A percentile compares a stretch with the other conserved stretches of the same genome.
Conservation (phyloP, 2,329 filamentous ascomycete genomes). For the Onygenales sp. region DNA sequence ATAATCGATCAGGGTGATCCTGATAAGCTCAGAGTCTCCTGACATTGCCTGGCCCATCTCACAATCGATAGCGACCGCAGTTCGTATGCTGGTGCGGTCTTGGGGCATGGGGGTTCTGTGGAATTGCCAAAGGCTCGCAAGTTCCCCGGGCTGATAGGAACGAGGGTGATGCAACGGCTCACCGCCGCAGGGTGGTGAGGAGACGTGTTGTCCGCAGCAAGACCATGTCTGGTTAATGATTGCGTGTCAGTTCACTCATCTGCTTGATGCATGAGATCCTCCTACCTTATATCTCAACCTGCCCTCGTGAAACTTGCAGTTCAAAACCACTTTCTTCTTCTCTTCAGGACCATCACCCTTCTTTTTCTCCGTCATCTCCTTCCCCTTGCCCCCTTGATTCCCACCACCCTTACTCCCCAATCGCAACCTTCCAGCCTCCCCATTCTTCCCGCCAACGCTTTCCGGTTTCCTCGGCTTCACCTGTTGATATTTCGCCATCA, state of each 20-base stretch:
- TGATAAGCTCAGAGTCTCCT: constrained; percentile 42
- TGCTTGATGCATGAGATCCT: neutral
- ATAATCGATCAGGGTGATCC: constrained; percentile 42
- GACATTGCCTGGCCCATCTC: constrained; percentile 43
- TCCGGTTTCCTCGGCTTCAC: neutral
- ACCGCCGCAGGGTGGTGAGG: neutral
- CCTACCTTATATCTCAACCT: neutral
- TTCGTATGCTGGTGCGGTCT: neutral
- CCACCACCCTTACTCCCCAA: neutral
- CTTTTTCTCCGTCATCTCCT: neutral
- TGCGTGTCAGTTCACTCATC: neutral
- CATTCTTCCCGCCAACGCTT: neutral
- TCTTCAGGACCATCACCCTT: neutral
- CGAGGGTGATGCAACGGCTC: neutral
- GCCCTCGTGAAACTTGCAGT: neutral
- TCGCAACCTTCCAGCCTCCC: neutral
- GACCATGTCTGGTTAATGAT: neutral
- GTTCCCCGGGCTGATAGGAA: neutral
- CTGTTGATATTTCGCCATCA: neutral
- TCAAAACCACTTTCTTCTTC: neutral
- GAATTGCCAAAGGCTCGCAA: neutral
- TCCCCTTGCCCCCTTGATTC: neutral
- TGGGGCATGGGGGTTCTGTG: neutral
- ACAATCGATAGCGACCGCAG: constrained; percentile 42
- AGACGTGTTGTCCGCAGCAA: neutral